Percentiles rank a stretch among this genome's conserved stretches.
phyloP scores from a whole-genome alignment of 495 filamentous ascomycete species.

The Hypoxylon subgilvum region DNA sequence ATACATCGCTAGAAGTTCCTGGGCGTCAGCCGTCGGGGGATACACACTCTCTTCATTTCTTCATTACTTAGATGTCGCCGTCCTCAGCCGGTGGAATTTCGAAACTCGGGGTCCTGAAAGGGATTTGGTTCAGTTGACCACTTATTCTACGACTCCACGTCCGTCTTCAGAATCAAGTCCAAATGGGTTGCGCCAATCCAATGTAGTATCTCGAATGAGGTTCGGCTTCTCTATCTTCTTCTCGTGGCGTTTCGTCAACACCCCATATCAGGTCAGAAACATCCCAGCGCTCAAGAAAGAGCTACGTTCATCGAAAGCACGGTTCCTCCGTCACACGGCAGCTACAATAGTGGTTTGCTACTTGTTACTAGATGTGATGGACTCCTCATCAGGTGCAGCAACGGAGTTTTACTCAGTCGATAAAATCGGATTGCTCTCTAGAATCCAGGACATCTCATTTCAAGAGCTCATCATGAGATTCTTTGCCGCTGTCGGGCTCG shows the following conservation, averaged over 20 bases:
- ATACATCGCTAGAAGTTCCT: conserved; percentile 12
- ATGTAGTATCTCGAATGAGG: too few species aligned
- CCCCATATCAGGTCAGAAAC: conserved; percentile 11
- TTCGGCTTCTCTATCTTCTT: conserved; percentile 12
- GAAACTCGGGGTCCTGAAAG: conserved; percentile 4
- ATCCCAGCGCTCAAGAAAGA: neutral
- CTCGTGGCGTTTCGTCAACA: conserved; percentile 18
- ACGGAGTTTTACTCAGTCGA: conserved; percentile 11
- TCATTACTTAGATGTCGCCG: conserved; percentile 15
- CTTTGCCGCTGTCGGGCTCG: conserved; percentile 14
- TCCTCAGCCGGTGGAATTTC: conserved; percentile 8
- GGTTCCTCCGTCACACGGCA: conserved; percentile 12
- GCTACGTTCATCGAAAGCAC: conserved; percentile 6
- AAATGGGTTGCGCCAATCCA: neutral
- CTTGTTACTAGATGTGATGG: conserved; percentile 13
- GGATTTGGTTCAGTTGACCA: neutral
- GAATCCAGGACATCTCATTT: conserved; percentile 12
- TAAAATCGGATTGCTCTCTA: conserved; percentile 11
- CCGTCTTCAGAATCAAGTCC: neutral
- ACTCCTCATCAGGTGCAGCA: conserved; percentile 5
- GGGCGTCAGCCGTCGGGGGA: conserved; percentile 14
- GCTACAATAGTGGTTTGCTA: conserved; percentile 13
- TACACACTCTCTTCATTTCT: conserved; percentile 12
- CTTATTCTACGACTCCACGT: neutral
- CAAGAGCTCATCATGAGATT: conserved; percentile 16